Conservation (phyloP, 148 eudicot species). For the Polygonum aviculare region DNA sequence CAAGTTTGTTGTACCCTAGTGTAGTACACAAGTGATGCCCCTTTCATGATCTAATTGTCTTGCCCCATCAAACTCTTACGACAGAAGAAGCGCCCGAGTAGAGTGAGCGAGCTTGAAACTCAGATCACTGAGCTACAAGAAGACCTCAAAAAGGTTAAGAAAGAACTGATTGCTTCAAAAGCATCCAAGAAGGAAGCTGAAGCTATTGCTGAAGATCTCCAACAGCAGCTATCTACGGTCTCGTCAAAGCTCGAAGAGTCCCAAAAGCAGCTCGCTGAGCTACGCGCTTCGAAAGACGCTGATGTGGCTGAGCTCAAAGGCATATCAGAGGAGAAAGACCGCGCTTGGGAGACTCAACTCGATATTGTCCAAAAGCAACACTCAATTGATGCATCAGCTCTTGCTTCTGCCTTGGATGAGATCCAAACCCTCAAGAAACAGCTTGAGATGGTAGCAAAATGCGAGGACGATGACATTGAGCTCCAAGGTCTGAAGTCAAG, state of each 20-base stretch:
- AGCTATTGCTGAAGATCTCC: conserved; percentile 47
- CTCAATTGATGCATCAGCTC: conserved; percentile 31
- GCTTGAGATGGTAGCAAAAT: conserved; percentile 36
- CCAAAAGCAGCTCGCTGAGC: conserved; percentile 39
- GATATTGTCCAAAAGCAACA: conserved; percentile 29
- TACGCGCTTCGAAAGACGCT: conserved; percentile 28
- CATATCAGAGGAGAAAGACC: conserved; percentile 26
- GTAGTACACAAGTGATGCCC: too few species aligned
- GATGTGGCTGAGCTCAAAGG: conserved; percentile 21
- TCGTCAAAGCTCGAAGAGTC: conserved; percentile 55
- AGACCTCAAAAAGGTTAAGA: conserved; percentile 57
- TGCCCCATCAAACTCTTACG: background rate
- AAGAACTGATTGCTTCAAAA: conserved; percentile 46
- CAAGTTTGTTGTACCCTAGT: too few species aligned
- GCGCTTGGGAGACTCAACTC: conserved; percentile 30
- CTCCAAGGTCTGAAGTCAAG: conserved; percentile 44
- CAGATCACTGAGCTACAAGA: conserved; percentile 74
- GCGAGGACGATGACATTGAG: conserved; percentile 37
- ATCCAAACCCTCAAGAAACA: conserved; percentile 43
- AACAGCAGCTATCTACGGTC: conserved; percentile 42
- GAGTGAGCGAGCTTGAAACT: conserved; percentile 56
- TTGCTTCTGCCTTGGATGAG: conserved; percentile 50
- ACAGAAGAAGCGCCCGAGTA: conserved; percentile 67
- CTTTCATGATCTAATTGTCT: background rate
- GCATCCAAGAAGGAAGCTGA: conserved; percentile 48